A percentile compares a stretch with the other conserved stretches of the same genome.
These are phyloP conservation scores for Pythium folliculosum DNA, from an alignment of 352 stramenopile species.

Conservation along the genomic window DNA sequence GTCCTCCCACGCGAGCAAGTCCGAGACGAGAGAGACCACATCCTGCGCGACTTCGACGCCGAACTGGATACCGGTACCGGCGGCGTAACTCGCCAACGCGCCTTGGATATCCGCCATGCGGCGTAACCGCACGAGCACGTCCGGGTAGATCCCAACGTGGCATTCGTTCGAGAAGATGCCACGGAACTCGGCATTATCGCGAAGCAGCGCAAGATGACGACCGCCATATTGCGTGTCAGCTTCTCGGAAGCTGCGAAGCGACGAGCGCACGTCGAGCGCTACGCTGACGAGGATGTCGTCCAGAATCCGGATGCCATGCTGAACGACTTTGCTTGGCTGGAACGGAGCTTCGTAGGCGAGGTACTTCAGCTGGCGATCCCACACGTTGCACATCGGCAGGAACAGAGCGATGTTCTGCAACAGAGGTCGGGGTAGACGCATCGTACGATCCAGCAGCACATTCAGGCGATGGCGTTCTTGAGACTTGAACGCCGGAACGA, in stretches of 20 bases:
- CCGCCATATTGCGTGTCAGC: constrained; percentile 41
- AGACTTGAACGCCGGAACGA: constrained; percentile 40
- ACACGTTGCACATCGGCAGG: constrained; percentile 72
- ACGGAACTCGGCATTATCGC: constrained; percentile 64
- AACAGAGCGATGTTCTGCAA: constrained; percentile 80
- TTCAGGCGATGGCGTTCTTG: constrained; percentile 47
- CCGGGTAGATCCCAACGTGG: constrained; percentile 44
- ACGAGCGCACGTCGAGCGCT: constrained; percentile 61
- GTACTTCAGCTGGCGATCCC: constrained; percentile 81
- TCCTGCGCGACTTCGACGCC: constrained; percentile 78
- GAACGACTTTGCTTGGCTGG: constrained; percentile 78
- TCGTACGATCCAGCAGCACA: constrained; percentile 61
- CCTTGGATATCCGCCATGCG: constrained; percentile 84
- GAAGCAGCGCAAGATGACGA: constrained; percentile 73
- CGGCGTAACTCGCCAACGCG: constrained; percentile 62
- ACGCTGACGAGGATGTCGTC: constrained; percentile 83
- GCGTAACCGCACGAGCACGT: constrained; percentile 60
- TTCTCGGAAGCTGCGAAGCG: constrained; percentile 47
- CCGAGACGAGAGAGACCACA: constrained; percentile 67
- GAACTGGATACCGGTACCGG: constrained; percentile 72
- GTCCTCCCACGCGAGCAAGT: constrained; percentile 72
- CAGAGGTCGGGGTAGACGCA: constrained; percentile 76
- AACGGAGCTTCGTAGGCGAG: constrained; percentile 70
- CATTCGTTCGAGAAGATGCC: constrained; percentile 61
- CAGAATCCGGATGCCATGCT: constrained; percentile 77